Evolutionary conservation across 108 stramenopile species (phyloP).

Genomic region (Asterionellopsis glacialis): DNA sequence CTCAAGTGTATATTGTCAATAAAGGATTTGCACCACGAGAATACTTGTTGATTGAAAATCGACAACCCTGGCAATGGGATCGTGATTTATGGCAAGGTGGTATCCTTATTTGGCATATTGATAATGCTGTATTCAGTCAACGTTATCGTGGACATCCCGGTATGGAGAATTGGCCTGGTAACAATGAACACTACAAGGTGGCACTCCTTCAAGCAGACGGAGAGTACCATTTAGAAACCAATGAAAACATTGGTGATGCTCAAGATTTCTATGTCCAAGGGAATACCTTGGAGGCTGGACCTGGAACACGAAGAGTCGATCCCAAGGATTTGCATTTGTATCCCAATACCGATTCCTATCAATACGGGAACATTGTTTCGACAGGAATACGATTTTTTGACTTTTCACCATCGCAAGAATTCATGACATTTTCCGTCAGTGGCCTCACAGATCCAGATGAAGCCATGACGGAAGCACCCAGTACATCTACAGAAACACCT

Average conservation of each 20-base stretch:
- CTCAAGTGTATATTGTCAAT: constrained; percentile 38
- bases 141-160: constrained; percentile 40
- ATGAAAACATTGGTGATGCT: constrained; percentile 35
- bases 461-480: constrained; percentile 18
- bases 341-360: constrained; percentile 67
- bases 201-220: constrained; percentile 58
- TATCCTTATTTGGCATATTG: constrained; percentile 62
- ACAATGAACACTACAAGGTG: constrained; percentile 55
- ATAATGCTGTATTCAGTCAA: constrained; percentile 33
- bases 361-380: constrained; percentile 15
- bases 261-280: constrained; percentile 31
- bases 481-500: too few relatives aligned
- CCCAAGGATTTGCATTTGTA: constrained; percentile 8
- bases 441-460: constrained; percentile 14
- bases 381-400: constrained; percentile 38
- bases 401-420: constrained; percentile 13
- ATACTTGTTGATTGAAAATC: constrained; percentile 74
- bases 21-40: constrained; percentile 37
- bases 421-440: constrained; percentile 36
- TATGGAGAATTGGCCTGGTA: constrained; percentile 41
- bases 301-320: neutral
- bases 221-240: constrained; percentile 51
- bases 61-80: constrained; percentile 57
- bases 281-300: constrained; percentile 14
- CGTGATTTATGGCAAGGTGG: constrained; percentile 40